Evolutionary conservation across 208 protist species (phyloP), one percentile per base, ranked within the genome.

Genomic region (Crithidia fasciculata): DNA sequence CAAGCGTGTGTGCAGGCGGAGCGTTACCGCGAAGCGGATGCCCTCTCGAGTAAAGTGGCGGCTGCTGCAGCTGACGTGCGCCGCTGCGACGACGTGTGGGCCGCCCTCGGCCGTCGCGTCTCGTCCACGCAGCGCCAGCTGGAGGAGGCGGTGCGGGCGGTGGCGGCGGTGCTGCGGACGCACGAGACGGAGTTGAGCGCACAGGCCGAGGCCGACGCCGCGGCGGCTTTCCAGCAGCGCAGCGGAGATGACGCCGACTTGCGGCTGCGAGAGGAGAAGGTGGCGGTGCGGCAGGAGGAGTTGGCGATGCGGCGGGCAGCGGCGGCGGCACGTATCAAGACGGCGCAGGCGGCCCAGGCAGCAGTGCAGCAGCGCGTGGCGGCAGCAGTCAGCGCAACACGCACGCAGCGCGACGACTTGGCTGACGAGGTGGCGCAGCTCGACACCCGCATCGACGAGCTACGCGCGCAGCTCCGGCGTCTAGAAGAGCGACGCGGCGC

Each of bases 1-100:
- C 69, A 76, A 2, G 47, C 58, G 16, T 79, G 66, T 59, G 74
- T 83, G 12, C 61, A 66, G 18, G n/a, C 53, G 10, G 83, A 91
- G 68, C 37, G 56, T 4, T 91, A 83, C 66, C 74, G 78, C 4
- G 50, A 74, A 41, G 86, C 86, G 0, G 77, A 81, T 9, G 56
- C 41, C 10, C 45, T 80, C 5, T 76, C 71, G 15, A 43, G 41
- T 37, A 71, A 77, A 13, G 41, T 83, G 13, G 55, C 55, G 36
- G 43, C 52, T 13, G 37, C 70, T 19, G 58, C 45, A 1, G 2
- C 5, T 18, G 37, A n/a, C 16, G 61, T 82, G 52, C 55, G 28
- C 16, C 49, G 37, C 13, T 55, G 73, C n/a, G 82, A 82, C 19
- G 60, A 47, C 16, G 58, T 64, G 13, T 74, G 69, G 36, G 15